Base-by-base conservation (phyloP, 2,329 filamentous ascomycete species). In the Chrysoporthe puriensis region DNA sequence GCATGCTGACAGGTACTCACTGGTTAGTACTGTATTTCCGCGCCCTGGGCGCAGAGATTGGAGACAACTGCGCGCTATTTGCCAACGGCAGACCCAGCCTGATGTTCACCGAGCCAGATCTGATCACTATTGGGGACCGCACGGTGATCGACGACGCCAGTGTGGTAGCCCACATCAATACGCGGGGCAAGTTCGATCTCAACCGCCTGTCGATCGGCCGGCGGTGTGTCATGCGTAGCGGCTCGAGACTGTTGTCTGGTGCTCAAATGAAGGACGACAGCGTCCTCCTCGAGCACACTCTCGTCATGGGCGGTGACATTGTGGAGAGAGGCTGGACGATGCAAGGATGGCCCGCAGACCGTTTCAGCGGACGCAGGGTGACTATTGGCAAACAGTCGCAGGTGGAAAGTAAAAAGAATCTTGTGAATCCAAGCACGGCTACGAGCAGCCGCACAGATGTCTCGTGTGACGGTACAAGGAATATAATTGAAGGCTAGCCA, bases 21-120 rank as follows among this genome's bases (percentile, higher is more conserved):
- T 88, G 82, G 76, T 76, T 84, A 3, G 80, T 82, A 2, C 71
- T 83, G 63, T 88, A 87, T 76, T 87, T 86, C 76, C 80, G 83
- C 7, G 78, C 81, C 0, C 74, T 88, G 32, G 85, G 86, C 18
- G 85, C 85, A 3, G 79, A 76, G 0, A 86, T 88, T 58, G 85
- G 85, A 5, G 79, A 80, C 34, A 82, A 88, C 75, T 86, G 84
- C 67, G 83, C 85, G 0, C 76, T 88, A 6, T 87, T 86, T 64
- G 83, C 84, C 1, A 85, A 83, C 50, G 86, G 86, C 0, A 73
- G 76, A 5, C 84, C 85, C 0, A 83, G 79, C 46, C 76, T 87
- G 18, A 80, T 85, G 73, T 85, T 88, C 71, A 88, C 86, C 0
- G 85, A 88, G 75, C 85, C 85, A 0, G 86, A 88, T 66, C 78